Percentiles rank a stretch among this genome's conserved stretches.
Evolutionary conservation across 2,329 filamentous ascomycete species (phyloP).

Genomic region (Verruconis gallopava): DNA sequence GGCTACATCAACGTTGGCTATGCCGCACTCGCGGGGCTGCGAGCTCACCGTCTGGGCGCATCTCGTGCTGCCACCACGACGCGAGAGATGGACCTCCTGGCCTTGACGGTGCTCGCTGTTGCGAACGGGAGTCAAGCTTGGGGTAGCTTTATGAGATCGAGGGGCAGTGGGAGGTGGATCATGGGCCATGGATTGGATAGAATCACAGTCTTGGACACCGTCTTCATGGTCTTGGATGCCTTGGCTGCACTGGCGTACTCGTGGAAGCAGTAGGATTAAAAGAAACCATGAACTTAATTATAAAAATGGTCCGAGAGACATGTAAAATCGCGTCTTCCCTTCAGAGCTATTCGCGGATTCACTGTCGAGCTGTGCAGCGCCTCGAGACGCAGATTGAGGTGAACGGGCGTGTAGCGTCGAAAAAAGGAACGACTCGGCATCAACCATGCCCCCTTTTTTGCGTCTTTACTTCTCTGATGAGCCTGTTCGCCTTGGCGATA

Average conservation of each 20-base stretch:
- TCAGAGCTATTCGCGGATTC: too few species aligned
- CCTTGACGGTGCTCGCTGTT: conserved; percentile 1
- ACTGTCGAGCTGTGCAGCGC: too few species aligned
- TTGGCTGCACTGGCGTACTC: not conserved
- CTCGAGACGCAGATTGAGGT: too few species aligned
- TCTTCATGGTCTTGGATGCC: not conserved
- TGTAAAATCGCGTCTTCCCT: too few species aligned
- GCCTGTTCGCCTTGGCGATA: too few species aligned
- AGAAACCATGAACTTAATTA: too few species aligned
- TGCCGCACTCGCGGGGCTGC: conserved; percentile 1
- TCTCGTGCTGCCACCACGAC: not conserved
- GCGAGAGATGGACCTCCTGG: not conserved
- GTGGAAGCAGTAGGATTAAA: too few species aligned
- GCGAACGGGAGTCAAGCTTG: conserved; percentile 5
- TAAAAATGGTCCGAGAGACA: too few species aligned
- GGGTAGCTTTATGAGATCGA: not conserved
- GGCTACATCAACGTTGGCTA: conserved; percentile 4
- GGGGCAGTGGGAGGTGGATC: conserved; percentile 3
- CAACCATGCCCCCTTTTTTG: too few species aligned
- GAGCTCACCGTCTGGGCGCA: not conserved
- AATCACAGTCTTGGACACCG: conserved; percentile 2
- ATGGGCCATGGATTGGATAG: conserved; percentile 1
- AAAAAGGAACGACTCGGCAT: too few species aligned
- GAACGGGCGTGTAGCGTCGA: too few species aligned
- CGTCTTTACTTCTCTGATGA: too few species aligned